Evolutionary conservation across 352 stramenopile species (phyloP).

Genomic region (Phytophthora quininea): DNA sequence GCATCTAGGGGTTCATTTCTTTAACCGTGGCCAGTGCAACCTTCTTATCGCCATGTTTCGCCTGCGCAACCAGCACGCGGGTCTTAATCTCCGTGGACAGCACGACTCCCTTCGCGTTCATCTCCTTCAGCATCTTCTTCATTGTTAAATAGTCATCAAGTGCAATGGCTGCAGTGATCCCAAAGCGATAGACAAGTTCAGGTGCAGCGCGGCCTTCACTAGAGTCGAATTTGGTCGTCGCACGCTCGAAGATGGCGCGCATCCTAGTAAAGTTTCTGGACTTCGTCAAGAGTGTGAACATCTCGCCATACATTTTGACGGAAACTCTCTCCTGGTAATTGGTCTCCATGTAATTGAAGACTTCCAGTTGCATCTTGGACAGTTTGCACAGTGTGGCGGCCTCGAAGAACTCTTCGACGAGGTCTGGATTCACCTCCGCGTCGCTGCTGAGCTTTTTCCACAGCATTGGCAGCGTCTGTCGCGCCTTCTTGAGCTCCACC

Average conservation of each 20-base stretch:
- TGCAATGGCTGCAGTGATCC: conserved; percentile 48
- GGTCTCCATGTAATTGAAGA: conserved; percentile 48
- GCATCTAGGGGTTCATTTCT: conserved; percentile 33
- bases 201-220: conserved; percentile 27
- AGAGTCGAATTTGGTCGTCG: conserved; percentile 32
- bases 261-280: conserved; percentile 28
- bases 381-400: conserved; percentile 32
- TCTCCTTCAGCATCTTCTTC: conserved; percentile 42
- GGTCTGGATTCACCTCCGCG: conserved; percentile 17
- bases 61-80: conserved; percentile 50
- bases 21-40: conserved; percentile 40
- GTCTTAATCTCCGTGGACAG: conserved; percentile 51
- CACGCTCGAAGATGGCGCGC: conserved; percentile 38
- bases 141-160: conserved; percentile 38
- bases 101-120: conserved; percentile 32
- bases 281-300: conserved; percentile 42
- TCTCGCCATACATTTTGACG: conserved; percentile 50
- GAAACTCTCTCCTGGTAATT: conserved; percentile 46
- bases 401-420: conserved; percentile 43
- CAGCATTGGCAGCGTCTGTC: conserved; percentile 26
- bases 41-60: conserved; percentile 37
- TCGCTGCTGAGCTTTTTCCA: conserved; percentile 31
- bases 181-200: conserved; percentile 70
- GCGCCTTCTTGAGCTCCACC: conserved; percentile 28
- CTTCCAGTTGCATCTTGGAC: conserved; percentile 35